These are phyloP conservation scores for Colletotrichum destructivum DNA, from an alignment of 2,329 filamentous ascomycete genomes.

Conservation along the genomic window DNA sequence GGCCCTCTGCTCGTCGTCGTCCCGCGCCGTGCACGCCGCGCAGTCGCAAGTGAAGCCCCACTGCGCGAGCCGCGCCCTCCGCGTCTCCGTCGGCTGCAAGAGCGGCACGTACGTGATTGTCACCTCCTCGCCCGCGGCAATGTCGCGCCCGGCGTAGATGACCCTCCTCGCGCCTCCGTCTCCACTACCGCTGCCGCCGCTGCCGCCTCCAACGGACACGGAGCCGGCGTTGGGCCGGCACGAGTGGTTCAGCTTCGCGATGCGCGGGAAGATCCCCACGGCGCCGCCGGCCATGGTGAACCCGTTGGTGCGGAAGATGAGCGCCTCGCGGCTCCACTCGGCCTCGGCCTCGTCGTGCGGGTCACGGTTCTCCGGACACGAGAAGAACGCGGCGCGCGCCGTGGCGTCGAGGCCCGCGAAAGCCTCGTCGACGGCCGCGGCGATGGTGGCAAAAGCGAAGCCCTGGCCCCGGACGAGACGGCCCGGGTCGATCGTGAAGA, in stretches of 20 bases:
- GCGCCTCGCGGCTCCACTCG: constrained; percentile 44
- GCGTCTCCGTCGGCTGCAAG: constrained; percentile 48
- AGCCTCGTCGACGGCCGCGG: constrained; percentile 47
- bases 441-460: constrained; percentile 54
- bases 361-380: constrained; percentile 48
- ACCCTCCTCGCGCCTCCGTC: constrained; percentile 49
- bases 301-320: constrained; percentile 59
- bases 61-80: constrained; percentile 52
- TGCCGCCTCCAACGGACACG: constrained; percentile 48
- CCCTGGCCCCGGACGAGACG: constrained; percentile 47
- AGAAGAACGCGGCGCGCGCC: constrained; percentile 47
- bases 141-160: constrained; percentile 51
- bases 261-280: constrained; percentile 52
- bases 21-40: constrained; percentile 51
- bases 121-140: constrained; percentile 52
- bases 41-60: constrained; percentile 49
- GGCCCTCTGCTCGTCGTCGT: constrained; percentile 49
- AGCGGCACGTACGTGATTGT: constrained; percentile 54
- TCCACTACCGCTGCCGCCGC: not conserved
- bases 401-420: constrained; percentile 45
- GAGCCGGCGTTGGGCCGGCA: constrained; percentile 53
- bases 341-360: constrained; percentile 45
- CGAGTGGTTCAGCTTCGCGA: constrained; percentile 57
- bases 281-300: constrained; percentile 51
- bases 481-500: constrained; percentile 51